These are phyloP conservation scores for Sporothrix humicola DNA, from an alignment of 2,329 filamentous ascomycete species.

Conservation along the genomic window DNA sequence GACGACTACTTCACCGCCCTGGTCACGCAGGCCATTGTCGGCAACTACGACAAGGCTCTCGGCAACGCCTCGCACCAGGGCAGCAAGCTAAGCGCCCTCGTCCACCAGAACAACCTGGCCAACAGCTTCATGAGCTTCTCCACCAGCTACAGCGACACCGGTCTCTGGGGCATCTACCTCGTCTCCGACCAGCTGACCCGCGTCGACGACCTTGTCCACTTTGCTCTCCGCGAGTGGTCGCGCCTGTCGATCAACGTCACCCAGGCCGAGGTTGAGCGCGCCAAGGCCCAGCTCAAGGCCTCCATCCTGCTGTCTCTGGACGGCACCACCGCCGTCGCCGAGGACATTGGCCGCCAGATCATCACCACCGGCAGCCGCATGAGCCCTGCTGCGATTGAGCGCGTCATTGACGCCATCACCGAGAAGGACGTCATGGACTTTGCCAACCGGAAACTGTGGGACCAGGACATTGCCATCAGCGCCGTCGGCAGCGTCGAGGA, in stretches of 20 bases:
- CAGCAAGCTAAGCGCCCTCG: slow-evolving; percentile 94
- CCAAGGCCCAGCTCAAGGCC: slow-evolving; percentile 98
- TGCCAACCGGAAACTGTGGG: slow-evolving; percentile 93
- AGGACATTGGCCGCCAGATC: slow-evolving; percentile 98
- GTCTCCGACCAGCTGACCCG: slow-evolving; percentile 86
- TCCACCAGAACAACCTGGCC: slow-evolving; percentile 92
- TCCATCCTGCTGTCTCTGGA: slow-evolving; percentile 96
- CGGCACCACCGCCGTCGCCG: slow-evolving; percentile 93
- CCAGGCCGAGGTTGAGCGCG: slow-evolving; percentile 92
- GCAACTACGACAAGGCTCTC: slow-evolving; percentile 99
- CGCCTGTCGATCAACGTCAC: slow-evolving; percentile 88
- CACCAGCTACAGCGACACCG: slow-evolving; percentile 98
- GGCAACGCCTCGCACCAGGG: slow-evolving; percentile 96
- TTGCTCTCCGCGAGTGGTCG: slow-evolving; percentile 97
- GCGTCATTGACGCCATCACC: slow-evolving; percentile 83
- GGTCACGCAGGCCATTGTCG: slow-evolving; percentile 96
- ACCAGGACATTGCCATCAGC: slow-evolving; percentile 92
- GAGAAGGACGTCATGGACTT: slow-evolving; percentile 98
- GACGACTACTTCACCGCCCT: slow-evolving; percentile 99
- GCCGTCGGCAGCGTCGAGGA: slow-evolving; percentile 94
- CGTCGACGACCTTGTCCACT: slow-evolving; percentile 96
- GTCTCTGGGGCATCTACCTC: slow-evolving; percentile 99
- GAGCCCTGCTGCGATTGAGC: slow-evolving; percentile 92
- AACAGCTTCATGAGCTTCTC: slow-evolving; percentile 99
- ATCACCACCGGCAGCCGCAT: slow-evolving; percentile 94